Evolutionary conservation across 257 asterid genomes (phyloP), one percentile per base, ranked within the genome.

Genomic region (Ballota nigra): DNA sequence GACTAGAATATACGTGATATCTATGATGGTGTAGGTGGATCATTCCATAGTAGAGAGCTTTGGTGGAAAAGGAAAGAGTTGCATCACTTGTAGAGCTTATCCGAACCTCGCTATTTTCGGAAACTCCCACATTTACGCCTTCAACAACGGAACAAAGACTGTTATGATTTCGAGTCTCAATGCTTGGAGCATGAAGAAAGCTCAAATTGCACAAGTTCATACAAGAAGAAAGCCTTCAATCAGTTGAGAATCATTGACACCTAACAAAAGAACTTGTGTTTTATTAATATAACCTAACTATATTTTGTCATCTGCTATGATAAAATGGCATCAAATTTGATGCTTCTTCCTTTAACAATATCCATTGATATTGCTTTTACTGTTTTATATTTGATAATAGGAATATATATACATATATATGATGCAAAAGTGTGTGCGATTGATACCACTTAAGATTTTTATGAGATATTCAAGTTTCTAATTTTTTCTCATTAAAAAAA

Each of bases 181-280:
- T 15, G 85, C 73, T 23, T 83, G 85, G 87, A 77, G 85, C 33
- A 80, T 83, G 85, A 77, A 73, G 58, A 74, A 49, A 61, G 83
- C 84, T 74, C 77, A 59, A 28, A 74, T 77, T n/a, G 75, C 58
- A 43, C 64, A 66, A 23, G 23, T 28, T 60, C 70, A 66, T 5
- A 69, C 52, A 15, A 64, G 82, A 52, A 69, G 82, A 68, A 72
- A 65, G 28, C 59, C 77, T 8, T 36, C 69, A 10, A 59, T 47
- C 18, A 40, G 15, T 57, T 65, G 72, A 66, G 47, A 38, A 29
- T 16, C 58, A 51, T 19, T 51, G 4, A n/a, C 56, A 49, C 23
- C 56, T 18, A 49, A 49, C 56, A n/a, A 49, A 7, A 16, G 7
- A 49, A 47, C 10, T 49, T 49, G 56, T 47, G 2, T 47, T 47